These are phyloP conservation scores for Backusella westeae DNA, from an alignment of 192 early-diverging fungal genomes.

Conservation along the genomic window DNA sequence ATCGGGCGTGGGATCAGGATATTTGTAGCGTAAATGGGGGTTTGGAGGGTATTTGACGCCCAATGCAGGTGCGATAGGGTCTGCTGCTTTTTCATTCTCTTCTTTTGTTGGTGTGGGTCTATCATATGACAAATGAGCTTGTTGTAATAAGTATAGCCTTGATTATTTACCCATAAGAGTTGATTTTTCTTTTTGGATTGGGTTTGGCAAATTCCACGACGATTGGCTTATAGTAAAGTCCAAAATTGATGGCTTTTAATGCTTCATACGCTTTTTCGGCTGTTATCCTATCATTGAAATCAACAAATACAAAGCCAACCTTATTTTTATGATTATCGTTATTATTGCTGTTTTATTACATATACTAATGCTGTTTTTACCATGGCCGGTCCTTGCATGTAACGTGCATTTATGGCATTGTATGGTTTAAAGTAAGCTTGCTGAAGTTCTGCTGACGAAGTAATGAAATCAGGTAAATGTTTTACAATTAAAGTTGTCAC, in stretches of 20 bases:
- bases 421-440: slow-evolving; percentile 19
- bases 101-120: background rate
- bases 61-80: slow-evolving; percentile 28
- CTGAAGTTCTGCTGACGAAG: background rate
- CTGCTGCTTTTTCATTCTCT: background rate
- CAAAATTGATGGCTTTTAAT: slow-evolving; percentile 23
- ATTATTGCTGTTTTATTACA: background rate
- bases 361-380: slow-evolving; percentile 9
- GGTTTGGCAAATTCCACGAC: slow-evolving; percentile 42
- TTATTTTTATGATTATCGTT: background rate
- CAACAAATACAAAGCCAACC: slow-evolving; percentile 41
- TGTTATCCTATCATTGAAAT: slow-evolving; percentile 31
- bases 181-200: slow-evolving; percentile 12
- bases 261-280: slow-evolving; percentile 34
- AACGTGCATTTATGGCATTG: slow-evolving; percentile 10
- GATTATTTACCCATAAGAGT: background rate
- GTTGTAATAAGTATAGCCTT: background rate
- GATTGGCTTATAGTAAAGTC: slow-evolving; percentile 22
- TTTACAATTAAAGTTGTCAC: slow-evolving; percentile 22
- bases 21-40: slow-evolving; percentile 39
- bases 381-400: slow-evolving; percentile 17
- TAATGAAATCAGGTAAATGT: slow-evolving; percentile 14
- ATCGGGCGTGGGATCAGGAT: slow-evolving; percentile 46
- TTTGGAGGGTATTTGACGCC: slow-evolving; percentile 38
- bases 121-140: background rate